Evolutionary conservation across 2,329 filamentous ascomycete genomes (phyloP), one percentile per base, ranked within the genome.

Genomic region (Cordyceps fumosorosea): DNA sequence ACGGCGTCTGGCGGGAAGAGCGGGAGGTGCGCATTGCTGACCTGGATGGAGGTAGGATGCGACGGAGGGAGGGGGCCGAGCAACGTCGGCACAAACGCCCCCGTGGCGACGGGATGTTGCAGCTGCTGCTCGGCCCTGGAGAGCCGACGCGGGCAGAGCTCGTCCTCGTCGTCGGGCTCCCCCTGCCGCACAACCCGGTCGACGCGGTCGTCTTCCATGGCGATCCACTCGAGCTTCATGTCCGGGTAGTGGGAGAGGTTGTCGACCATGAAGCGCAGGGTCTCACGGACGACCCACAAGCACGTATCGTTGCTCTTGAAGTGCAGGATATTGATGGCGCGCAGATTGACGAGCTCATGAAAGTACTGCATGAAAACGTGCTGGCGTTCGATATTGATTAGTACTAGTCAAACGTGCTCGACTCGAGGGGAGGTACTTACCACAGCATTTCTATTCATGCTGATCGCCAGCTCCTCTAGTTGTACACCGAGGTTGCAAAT

Each of bases 341-440:
- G 78, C 5, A 87, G 78, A 14, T 74, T 80, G 16, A 69, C 67
- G 5, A 84, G 69, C 1, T 77, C 77, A 1, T 76, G 67, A 47
- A 86, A 74, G 60, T 80, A 77, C 67, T 84, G 83, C 70, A 86
- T 78, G 52, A 87, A 78, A 2, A 75, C 76, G 69, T 87, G 85
- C 84, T 86, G 56, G 5, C n/a, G 24, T 11, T 34, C 18, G 10
- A 18, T 10, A 55, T 60, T 66, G 59, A 20, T 32, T n/a, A 60
- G 48, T 18, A 16, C 16, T 20, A 32, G 26, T 22, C 6, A 5
- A 11, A 32, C 16, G 4, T 44, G 14, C n/a, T 32, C 24, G n/a
- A 26, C 4, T 32, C 22, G 11, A 22, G 12, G n/a, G 4, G n/a
- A 22, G 11, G 3, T 34, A 75, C 82, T 76, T 75, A 86, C 84